Evolutionary conservation across 495 filamentous ascomycete species (phyloP).

Genomic region (Trichoderma gamsii): DNA sequence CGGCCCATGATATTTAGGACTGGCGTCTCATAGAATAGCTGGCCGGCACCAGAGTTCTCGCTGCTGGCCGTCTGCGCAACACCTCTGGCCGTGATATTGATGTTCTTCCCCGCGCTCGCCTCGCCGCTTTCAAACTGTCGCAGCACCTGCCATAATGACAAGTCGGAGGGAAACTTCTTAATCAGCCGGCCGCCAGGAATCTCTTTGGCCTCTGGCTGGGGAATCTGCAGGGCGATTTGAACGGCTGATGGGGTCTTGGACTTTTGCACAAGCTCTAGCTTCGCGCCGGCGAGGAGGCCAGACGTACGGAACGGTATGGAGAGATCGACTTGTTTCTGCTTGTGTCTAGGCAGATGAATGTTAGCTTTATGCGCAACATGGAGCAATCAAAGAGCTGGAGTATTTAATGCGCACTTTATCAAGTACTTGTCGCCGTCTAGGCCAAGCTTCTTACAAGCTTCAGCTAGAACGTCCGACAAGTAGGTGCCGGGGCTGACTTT

Average conservation of each 20-base stretch:
- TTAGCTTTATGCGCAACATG: conserved; percentile 14
- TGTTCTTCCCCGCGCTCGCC: conserved; percentile 45
- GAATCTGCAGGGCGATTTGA: conserved; percentile 76
- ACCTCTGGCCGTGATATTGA: conserved; percentile 77
- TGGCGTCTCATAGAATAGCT: conserved; percentile 80
- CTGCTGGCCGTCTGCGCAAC: conserved; percentile 52
- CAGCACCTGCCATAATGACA: conserved; percentile 78
- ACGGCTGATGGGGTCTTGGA: conserved; percentile 78
- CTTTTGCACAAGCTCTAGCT: conserved; percentile 81
- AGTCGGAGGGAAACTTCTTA: conserved; percentile 78
- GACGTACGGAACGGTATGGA: conserved; percentile 80
- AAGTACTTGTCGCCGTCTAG: conserved; percentile 66
- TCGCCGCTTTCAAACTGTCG: conserved; percentile 76
- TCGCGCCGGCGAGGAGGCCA: conserved; percentile 77
- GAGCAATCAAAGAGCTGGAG: neutral
- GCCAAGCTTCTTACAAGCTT: conserved; percentile 77
- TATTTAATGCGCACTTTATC: conserved; percentile 58
- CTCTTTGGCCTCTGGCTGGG: conserved; percentile 53
- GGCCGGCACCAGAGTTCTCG: conserved; percentile 39
- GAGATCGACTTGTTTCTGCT: conserved; percentile 76
- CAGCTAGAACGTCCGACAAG: conserved; percentile 73
- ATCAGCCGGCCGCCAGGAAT: conserved; percentile 57
- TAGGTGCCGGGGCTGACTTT: conserved; percentile 76
- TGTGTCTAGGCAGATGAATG: conserved; percentile 47
- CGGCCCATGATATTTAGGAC: conserved; percentile 74